Conservation (phyloP, 2,329 filamentous ascomycete species). For the Fonsecaea monophora region DNA sequence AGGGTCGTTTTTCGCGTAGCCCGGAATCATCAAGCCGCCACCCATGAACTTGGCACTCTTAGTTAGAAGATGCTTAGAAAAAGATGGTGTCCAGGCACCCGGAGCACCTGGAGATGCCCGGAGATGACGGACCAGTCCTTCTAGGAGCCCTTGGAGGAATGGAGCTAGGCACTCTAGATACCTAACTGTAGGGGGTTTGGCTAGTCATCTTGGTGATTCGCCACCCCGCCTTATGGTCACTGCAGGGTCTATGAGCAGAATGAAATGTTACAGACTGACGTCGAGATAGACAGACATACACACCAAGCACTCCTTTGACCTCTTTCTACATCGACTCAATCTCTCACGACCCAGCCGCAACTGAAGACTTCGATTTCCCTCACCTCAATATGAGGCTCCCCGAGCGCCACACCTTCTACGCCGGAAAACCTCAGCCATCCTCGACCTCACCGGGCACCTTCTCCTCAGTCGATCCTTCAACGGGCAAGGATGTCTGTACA, state of each 20-base stretch:
- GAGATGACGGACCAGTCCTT: not conserved
- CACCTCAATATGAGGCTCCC: constrained; percentile 24
- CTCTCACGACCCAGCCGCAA: not conserved
- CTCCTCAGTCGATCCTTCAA: constrained; percentile 76
- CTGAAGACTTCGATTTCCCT: not conserved
- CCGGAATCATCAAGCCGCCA: not conserved
- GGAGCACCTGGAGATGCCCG: not conserved
- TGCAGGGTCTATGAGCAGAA: too few relatives aligned
- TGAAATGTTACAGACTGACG: too few relatives aligned
- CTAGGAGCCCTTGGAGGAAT: too few relatives aligned
- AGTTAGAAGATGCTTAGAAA: constrained; percentile 2
- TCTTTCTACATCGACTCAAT: not conserved
- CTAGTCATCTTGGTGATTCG: too few relatives aligned
- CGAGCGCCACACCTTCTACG: constrained; percentile 73
- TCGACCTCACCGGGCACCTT: constrained; percentile 65
- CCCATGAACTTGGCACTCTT: not conserved
- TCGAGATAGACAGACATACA: not conserved
- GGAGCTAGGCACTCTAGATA: too few relatives aligned
- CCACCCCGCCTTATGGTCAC: too few relatives aligned
- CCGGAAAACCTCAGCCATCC: constrained; percentile 68
- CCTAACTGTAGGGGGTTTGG: too few relatives aligned
- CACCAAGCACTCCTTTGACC: not conserved
- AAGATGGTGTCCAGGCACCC: not conserved
- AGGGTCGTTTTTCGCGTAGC: not conserved
- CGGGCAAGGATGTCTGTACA: constrained; percentile 69